phyloP scores from a whole-genome alignment of 768 basidiomycete genomes.

The Xerocomus brunneocitrinus region DNA sequence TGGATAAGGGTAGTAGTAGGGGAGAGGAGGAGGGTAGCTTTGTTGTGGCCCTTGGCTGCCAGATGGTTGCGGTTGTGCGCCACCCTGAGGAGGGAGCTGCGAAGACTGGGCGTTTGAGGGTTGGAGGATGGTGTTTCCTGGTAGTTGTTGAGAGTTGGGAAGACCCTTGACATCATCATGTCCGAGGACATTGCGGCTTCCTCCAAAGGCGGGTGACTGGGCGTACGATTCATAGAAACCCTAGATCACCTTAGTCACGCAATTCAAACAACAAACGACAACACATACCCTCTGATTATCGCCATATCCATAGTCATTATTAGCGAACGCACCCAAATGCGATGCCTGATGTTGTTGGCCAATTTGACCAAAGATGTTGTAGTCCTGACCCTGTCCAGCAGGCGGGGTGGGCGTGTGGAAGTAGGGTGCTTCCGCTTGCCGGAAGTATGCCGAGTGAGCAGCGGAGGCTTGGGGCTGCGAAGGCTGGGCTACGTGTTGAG shows the following conservation, averaged over 20 bases:
- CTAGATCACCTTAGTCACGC: slow-evolving; percentile 33
- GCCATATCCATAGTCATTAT: slow-evolving; percentile 63
- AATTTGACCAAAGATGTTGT: slow-evolving; percentile 66
- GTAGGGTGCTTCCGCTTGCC: slow-evolving; percentile 66
- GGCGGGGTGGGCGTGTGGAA: slow-evolving; percentile 80
- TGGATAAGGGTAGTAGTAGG: slow-evolving; percentile 63
- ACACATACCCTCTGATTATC: slow-evolving; percentile 60
- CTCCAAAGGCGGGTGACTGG: slow-evolving; percentile 60
- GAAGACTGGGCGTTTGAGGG: slow-evolving; percentile 51
- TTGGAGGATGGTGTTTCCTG: slow-evolving; percentile 45
- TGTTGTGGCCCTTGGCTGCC: slow-evolving; percentile 63
- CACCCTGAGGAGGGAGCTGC: slow-evolving; percentile 45
- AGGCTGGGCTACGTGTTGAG: slow-evolving; percentile 39
- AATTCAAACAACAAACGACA: background rate
- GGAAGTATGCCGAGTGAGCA: slow-evolving; percentile 63
- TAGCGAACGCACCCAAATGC: slow-evolving; percentile 51
- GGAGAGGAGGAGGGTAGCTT: slow-evolving; percentile 56
- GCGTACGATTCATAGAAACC: slow-evolving; percentile 75
- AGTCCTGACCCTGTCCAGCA: slow-evolving; percentile 54
- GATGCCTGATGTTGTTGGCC: slow-evolving; percentile 49
- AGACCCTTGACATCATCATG: slow-evolving; percentile 78
- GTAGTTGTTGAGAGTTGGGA: slow-evolving; percentile 55
- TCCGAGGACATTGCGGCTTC: slow-evolving; percentile 53
- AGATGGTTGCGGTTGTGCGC: slow-evolving; percentile 54
- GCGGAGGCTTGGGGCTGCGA: slow-evolving; percentile 46